These are phyloP conservation scores for Tephrocybe sp. DNA, from an alignment of 768 basidiomycete genomes.

Conservation along the genomic window DNA sequence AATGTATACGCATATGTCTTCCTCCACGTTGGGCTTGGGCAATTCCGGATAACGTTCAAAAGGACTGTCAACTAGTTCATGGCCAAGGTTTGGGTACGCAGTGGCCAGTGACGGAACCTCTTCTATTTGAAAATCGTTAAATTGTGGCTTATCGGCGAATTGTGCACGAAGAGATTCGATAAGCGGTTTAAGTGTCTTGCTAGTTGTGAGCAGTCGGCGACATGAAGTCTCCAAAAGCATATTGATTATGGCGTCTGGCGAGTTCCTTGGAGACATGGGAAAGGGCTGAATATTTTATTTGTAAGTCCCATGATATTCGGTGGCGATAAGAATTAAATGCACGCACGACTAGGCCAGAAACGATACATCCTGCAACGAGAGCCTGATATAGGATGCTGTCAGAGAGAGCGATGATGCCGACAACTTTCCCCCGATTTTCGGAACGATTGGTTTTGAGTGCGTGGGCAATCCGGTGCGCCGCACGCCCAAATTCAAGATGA, in stretches of 20 bases:
- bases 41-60: conserved; percentile 5
- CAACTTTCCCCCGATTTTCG: conserved; percentile 11
- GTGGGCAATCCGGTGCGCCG: conserved; percentile 33
- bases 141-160: conserved; percentile 6
- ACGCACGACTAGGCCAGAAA: conserved; percentile 26
- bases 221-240: conserved; percentile 27
- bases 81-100: conserved; percentile 12
- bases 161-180: conserved; percentile 10
- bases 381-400: conserved; percentile 32
- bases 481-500: conserved; percentile 35
- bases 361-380: conserved; percentile 25
- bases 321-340: no score
- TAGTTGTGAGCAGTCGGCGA: conserved; percentile 29
- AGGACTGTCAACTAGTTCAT: conserved; percentile 3
- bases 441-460: conserved; percentile 24
- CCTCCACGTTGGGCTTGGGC: neutral
- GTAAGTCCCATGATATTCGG: no score
- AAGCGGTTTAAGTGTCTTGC: conserved; percentile 16
- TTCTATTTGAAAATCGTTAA: conserved; percentile 8
- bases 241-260: conserved; percentile 17
- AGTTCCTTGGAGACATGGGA: conserved; percentile 22
- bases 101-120: conserved; percentile 6
- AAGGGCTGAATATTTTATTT: conserved; percentile 20
- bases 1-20: conserved; percentile 22
- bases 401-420: conserved; percentile 25